These are phyloP conservation scores for Vitis vinifera DNA, from an alignment of 164 flowering plant species.

Conservation along the genomic window ASM3070453v1 NC_081806.1:8110501-8111000, in stretches of 20 bases:
- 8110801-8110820: slow-evolving; percentile 77
- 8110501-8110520: too few relatives aligned
- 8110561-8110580: too few relatives aligned
- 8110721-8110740: slow-evolving; percentile 40
- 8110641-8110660: background rate
- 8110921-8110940: too few relatives aligned
- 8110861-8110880: background rate
- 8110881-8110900: too few relatives aligned
- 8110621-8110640: background rate
- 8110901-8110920: too few relatives aligned
- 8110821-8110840: slow-evolving; percentile 37
- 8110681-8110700: background rate
- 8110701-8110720: slow-evolving; percentile 4
- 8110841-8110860: background rate
- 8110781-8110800: slow-evolving; percentile 67
- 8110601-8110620: background rate
- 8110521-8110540: too few relatives aligned
- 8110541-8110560: too few relatives aligned
- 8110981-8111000: too few relatives aligned
- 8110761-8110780: slow-evolving; percentile 57
- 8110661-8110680: background rate
- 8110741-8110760: slow-evolving; percentile 71
- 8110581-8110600: too few relatives aligned
- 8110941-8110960: too few relatives aligned
- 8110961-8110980: too few relatives aligned